Evolutionary conservation across 1,284 basidiomycete species (phyloP), one percentile per base, ranked within the genome.

Genomic region (Trametes versicolor): DNA sequence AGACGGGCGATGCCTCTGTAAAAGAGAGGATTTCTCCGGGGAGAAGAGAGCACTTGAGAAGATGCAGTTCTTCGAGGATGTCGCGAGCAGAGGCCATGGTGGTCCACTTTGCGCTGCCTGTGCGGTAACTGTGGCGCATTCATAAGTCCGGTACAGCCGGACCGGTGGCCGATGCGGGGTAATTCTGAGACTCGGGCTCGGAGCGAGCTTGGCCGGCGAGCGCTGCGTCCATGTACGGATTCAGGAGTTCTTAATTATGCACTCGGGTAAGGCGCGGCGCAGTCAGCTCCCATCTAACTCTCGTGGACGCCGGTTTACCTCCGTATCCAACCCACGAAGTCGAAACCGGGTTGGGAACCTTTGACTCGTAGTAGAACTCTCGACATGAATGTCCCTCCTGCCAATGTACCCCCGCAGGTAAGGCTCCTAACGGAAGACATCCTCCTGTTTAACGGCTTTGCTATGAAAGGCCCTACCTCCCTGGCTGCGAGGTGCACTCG

Each of bases 11-110:
- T 34, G 82, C 79, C 7, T 82, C 78, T 0, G 63, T 58, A 59
- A 87, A 82, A 0, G 71, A 63, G 37, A 92, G 73, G 0, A 71
- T 48, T 77, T 92, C 90, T 2, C 80, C 82, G 0, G 88, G 87
- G 9, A 92, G 79, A 1, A 92, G 80, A 0, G 89, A 90, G 39
- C 82, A 85, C 58, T 77, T 78, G 10, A 89, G 80, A 34, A 89
- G 76, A 49, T 84, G 79, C 0, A 89, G 75, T 70, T 89, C 87
- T 72, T 84, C 82, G 27, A 86, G 75, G 17, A 51, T 39, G n/a
- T 37, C 53, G 53, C 48, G 53, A 63, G 12, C 23, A 36, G 54
- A 61, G 52, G 58, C 4, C 58, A 60, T 60, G 27, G 21, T 23
- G 23, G 34, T 13, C 41, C 27, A 47, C 4, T 19, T 9, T 9